Base-by-base conservation (phyloP, 805 yeast species). In the Debaryomyces tyrocola region DNA sequence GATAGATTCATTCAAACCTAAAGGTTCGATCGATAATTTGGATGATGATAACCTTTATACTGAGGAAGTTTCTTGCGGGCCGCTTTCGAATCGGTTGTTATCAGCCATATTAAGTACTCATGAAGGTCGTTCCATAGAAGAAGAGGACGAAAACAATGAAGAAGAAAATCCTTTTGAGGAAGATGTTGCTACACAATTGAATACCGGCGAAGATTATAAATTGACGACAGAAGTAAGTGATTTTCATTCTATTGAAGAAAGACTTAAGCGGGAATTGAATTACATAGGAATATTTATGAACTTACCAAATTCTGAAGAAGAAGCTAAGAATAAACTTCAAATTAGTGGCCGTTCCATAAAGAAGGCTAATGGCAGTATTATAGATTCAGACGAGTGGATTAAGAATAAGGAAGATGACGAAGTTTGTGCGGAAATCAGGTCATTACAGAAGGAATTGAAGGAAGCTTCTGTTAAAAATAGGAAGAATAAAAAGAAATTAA, bases 391-490 rank as follows among this genome's bases (percentile, higher is more conserved):
- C 60, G 77, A 73, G 24, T 91, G 97, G 97, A 67, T 85, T 11
- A 75, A 77, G 41, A 82, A 83, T 34, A 79, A 87, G 47, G 97
- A 94, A 60, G 99, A 94, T 64, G 99, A 94, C 67, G 98, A 94
- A 65, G 81, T 94, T 4, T 85, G 95, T 51, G 83, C 85, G 0
- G 97, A 92, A 60, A 69, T 94, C 50, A 75, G 99, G 48, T 63
- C 62, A 12, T 70, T 92, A 41, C 97, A 94, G 59, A 69, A 71
- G 38, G 83, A 86, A 47, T 70, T 94, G 48, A 79, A 76, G 52
- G 77, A 74, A 17, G 83, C 85, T 0, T 78, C 84, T 3, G 72
- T 69, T 20, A 72, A 79, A 46, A 94, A 94, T 63, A 77, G 83
- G 46, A 80, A 77, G 49, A 74, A 92, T 44, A 88, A 88, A 64